phyloP scores from a whole-genome alignment of 2,329 filamentous ascomycete genomes.

The Pseudocercospora ulei region DNA sequence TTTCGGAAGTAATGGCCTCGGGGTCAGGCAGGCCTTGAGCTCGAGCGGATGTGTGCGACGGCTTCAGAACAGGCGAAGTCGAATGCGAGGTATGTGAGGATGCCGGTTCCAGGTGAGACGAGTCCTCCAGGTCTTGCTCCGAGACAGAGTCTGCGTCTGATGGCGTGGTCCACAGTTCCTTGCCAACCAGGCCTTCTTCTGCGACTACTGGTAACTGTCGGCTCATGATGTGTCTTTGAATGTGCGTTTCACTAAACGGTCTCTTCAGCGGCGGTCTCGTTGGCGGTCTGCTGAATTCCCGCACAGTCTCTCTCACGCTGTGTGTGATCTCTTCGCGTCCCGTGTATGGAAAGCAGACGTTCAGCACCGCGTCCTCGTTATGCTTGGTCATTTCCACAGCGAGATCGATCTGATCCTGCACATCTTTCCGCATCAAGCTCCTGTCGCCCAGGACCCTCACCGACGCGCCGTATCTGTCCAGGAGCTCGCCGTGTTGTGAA shows the following conservation, averaged over 20 bases:
- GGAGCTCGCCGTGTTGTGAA: conserved; percentile 80
- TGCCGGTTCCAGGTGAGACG: conserved; percentile 33
- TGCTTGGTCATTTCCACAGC: conserved; percentile 77
- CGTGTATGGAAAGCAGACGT: conserved; percentile 97
- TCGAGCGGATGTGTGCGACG: conserved; percentile 16
- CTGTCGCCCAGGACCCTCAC: conserved; percentile 78
- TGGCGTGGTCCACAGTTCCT: conserved; percentile 12
- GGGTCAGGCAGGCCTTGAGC: conserved; percentile 52
- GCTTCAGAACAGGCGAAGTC: conserved; percentile 36
- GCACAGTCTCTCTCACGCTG: conserved; percentile 76
- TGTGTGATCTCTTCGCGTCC: conserved; percentile 90
- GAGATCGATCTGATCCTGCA: conserved; percentile 75
- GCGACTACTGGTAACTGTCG: conserved; percentile 37
- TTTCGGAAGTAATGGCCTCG: conserved; percentile 76
- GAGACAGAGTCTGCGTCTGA: conserved; percentile 26
- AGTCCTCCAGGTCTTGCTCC: conserved; percentile 26
- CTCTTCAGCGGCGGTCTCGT: conserved; percentile 40
- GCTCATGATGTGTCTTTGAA: conserved; percentile 68
- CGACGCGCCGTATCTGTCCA: conserved; percentile 83
- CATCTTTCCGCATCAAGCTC: conserved; percentile 74
- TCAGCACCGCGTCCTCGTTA: conserved; percentile 68
- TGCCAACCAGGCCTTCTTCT: conserved; percentile 26
- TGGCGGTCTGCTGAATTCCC: conserved; percentile 67
- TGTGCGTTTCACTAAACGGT: conserved; percentile 78
- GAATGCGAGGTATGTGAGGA: conserved; percentile 35